Conservation (phyloP, 2,329 filamentous ascomycete species). For the Fusarium nanum region DNA sequence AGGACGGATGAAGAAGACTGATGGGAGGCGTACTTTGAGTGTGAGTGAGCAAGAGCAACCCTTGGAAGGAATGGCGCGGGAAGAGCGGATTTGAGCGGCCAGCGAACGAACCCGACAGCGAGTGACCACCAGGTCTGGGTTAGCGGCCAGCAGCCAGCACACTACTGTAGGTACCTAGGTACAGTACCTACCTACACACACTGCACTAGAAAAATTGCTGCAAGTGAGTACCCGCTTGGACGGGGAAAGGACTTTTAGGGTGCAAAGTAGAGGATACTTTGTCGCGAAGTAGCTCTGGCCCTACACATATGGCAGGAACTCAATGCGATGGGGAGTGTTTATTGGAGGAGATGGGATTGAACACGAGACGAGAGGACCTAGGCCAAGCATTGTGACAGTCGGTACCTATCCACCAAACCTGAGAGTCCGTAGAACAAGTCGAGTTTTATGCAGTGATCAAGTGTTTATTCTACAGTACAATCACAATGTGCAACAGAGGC, state of each 20-base stretch:
- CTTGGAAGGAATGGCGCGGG: constrained; percentile 24
- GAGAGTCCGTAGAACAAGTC: neutral
- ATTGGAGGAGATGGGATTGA: constrained; percentile 13
- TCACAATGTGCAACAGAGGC: neutral
- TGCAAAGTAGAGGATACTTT: constrained; percentile 27
- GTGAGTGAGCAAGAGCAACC: constrained; percentile 9
- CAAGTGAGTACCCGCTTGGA: constrained; percentile 7
- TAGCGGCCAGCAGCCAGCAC: constrained; percentile 5
- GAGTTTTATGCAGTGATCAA: neutral
- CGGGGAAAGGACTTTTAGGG: constrained; percentile 7
- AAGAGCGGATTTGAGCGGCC: constrained; percentile 31
- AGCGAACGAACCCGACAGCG: constrained; percentile 3
- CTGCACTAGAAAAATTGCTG: constrained; percentile 24
- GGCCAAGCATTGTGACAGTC: constrained; percentile 10
- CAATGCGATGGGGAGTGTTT: neutral
- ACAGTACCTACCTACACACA: neutral
- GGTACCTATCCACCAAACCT: neutral
- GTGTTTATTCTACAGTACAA: neutral
- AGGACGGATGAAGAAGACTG: constrained; percentile 31
- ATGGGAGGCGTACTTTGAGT: constrained; percentile 8
- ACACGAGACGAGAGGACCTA: neutral
- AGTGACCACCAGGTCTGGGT: neutral
- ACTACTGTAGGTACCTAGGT: neutral
- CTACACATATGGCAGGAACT: constrained; percentile 12
- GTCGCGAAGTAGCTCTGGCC: constrained; percentile 19